A percentile compares a stretch with the other conserved stretches of the same genome.
phyloP scores from a whole-genome alignment of 345 rosid species.

The Bretschneidera sinensis region DNA sequence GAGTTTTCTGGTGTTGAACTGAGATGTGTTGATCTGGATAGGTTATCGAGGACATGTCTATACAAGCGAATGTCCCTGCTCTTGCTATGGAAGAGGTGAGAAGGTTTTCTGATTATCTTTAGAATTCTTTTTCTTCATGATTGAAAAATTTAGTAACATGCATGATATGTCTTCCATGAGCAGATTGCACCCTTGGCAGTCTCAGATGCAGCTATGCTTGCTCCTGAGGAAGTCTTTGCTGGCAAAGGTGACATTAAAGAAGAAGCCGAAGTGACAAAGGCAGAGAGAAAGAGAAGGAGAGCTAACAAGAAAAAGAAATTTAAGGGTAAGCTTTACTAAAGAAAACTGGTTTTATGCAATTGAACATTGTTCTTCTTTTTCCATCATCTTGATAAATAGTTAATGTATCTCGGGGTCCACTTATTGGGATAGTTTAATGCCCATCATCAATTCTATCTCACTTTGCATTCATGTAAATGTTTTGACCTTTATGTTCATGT shows the following conservation, averaged over 20 bases:
- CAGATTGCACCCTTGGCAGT: constrained; percentile 92
- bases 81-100: constrained; percentile 97
- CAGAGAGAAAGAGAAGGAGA: constrained; percentile 91
- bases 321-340: constrained; percentile 47
- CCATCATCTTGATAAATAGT: background rate
- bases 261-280: constrained; percentile 74
- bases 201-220: constrained; percentile 97
- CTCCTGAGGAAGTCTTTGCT: constrained; percentile 86
- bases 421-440: background rate
- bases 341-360: too few relatives aligned
- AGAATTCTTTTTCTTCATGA: constrained; percentile 1
- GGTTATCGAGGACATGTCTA: constrained; percentile 90
- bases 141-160: background rate
- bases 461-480: background rate
- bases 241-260: constrained; percentile 87
- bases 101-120: background rate
- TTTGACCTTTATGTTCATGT: background rate
- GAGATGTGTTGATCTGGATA: constrained; percentile 26
- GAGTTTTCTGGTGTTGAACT: background rate
- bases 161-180: constrained; percentile 19
- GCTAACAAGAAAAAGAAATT: constrained; percentile 90
- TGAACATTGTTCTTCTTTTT: too few relatives aligned
- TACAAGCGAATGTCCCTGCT: constrained; percentile 88
- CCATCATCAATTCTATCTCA: too few relatives aligned
- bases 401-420: background rate